These are phyloP conservation scores for Melanogaster broomeanus DNA, from an alignment of 768 basidiomycete species.

Conservation along the genomic window DNA sequence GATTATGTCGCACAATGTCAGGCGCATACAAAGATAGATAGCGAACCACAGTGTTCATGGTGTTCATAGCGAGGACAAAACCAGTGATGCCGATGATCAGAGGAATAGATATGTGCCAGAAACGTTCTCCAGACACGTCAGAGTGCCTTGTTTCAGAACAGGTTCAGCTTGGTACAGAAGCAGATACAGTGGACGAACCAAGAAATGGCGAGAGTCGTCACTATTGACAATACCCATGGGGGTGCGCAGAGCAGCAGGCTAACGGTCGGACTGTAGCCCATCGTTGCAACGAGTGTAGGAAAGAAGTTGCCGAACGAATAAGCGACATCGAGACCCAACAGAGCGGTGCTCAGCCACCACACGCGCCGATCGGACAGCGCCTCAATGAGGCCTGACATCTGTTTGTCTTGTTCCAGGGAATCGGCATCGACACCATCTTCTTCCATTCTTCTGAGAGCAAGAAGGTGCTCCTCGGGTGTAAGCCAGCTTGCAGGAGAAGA, in stretches of 20 bases:
- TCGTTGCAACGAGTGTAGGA: slow-evolving; percentile 26
- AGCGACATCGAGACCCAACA: slow-evolving; percentile 53
- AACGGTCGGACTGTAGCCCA: neutral
- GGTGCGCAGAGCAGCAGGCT: neutral
- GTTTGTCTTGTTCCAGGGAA: slow-evolving; percentile 18
- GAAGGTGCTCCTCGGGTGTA: slow-evolving; percentile 48
- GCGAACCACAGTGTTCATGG: slow-evolving; percentile 57
- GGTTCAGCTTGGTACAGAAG: neutral
- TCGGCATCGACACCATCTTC: slow-evolving; percentile 55
- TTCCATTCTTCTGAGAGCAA: slow-evolving; percentile 56
- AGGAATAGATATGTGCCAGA: slow-evolving; percentile 60
- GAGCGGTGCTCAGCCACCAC: slow-evolving; percentile 71
- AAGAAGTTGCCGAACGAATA: slow-evolving; percentile 77
- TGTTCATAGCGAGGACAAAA: slow-evolving; percentile 61
- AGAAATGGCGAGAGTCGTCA: slow-evolving; percentile 52
- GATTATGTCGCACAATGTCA: neutral
- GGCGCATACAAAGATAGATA: slow-evolving; percentile 49
- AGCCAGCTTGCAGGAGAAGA: slow-evolving; percentile 56
- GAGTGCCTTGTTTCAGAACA: slow-evolving; percentile 50
- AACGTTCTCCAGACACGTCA: slow-evolving; percentile 67
- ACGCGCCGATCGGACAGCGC: slow-evolving; percentile 75
- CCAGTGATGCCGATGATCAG: slow-evolving; percentile 59
- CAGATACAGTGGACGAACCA: slow-evolving; percentile 32
- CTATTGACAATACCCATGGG: slow-evolving; percentile 48
- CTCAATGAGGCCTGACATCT: slow-evolving; percentile 45